Percentiles rank a stretch among this genome's conserved stretches.
These are phyloP conservation scores for Psilocybe cubensis DNA, from an alignment of 768 basidiomycete genomes.

Conservation along the genomic window DNA sequence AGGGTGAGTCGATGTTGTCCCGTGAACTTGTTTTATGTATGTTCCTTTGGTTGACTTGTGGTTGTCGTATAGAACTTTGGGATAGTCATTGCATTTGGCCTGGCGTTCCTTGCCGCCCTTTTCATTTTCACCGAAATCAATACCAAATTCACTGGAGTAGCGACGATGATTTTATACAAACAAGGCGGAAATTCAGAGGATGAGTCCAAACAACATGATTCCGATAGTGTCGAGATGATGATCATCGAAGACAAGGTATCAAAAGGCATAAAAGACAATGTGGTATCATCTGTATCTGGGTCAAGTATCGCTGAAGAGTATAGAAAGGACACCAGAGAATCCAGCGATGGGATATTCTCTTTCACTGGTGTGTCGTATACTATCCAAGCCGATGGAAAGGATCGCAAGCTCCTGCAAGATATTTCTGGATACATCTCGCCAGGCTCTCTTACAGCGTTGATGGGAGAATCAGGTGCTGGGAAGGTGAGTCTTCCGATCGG, in stretches of 20 bases:
- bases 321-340: not conserved
- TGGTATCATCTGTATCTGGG: not conserved
- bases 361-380: constrained; percentile 76
- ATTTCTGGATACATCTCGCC: constrained; percentile 83
- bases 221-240: not conserved
- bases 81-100: constrained; percentile 65
- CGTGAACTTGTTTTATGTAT: too few relatives aligned
- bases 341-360: constrained; percentile 62
- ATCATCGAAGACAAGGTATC: not conserved
- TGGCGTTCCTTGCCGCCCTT: constrained; percentile 57
- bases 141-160: constrained; percentile 34
- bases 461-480: constrained; percentile 59
- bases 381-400: constrained; percentile 54
- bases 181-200: constrained; percentile 41
- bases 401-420: constrained; percentile 59
- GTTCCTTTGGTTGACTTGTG: not conserved
- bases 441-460: constrained; percentile 77
- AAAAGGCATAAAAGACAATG: not conserved
- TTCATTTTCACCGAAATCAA: constrained; percentile 60
- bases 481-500: constrained; percentile 38
- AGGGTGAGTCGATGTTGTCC: constrained; percentile 30
- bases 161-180: constrained; percentile 62
- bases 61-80: constrained; percentile 56
- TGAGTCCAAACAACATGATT: not conserved
- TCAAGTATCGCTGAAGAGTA: not conserved